A percentile compares a stretch with the other conserved stretches of the same genome.
These are phyloP conservation scores for Malus hybrid DNA, from an alignment of 331 rosid genomes.

Conservation along the genomic window DNA sequence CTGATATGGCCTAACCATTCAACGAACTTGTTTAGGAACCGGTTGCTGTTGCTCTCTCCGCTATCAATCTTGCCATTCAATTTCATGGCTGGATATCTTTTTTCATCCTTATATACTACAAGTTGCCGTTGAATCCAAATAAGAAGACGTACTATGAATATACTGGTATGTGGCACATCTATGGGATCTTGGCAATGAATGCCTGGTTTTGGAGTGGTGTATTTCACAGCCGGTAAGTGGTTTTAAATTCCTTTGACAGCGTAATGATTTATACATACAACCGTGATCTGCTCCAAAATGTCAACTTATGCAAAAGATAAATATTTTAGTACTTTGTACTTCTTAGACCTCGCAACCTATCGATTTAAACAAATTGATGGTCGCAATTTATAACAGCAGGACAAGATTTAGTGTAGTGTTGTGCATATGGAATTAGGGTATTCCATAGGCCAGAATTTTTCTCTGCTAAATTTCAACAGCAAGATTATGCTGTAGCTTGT, in stretches of 20 bases:
- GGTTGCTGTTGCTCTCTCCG: conserved; percentile 80
- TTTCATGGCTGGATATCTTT: conserved; percentile 99
- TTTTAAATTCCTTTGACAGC: not conserved
- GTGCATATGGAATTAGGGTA: not conserved
- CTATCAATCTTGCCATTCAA: conserved; percentile 89
- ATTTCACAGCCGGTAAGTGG: conserved; percentile 80
- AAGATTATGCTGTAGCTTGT: not conserved
- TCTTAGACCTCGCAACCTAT: not conserved
- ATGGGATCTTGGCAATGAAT: conserved; percentile 80
- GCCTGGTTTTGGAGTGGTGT: conserved; percentile 92
- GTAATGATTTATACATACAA: not conserved
- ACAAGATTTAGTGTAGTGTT: not conserved
- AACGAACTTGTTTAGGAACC: conserved; percentile 59
- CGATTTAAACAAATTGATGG: not conserved
- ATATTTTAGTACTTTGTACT: too few relatives aligned
- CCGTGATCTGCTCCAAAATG: not conserved
- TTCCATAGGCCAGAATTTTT: not conserved
- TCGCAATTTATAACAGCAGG: not conserved
- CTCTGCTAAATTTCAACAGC: not conserved
- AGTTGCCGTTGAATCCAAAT: conserved; percentile 56
- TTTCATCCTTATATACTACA: conserved; percentile 85
- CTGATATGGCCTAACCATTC: conserved; percentile 9
- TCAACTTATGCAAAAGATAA: not conserved
- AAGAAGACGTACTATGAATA: conserved; percentile 76
- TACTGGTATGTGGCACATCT: conserved; percentile 91